Evolutionary conservation across 2,329 filamentous ascomycete species (phyloP).

Genomic region (Apiospora pterosperma): DNA sequence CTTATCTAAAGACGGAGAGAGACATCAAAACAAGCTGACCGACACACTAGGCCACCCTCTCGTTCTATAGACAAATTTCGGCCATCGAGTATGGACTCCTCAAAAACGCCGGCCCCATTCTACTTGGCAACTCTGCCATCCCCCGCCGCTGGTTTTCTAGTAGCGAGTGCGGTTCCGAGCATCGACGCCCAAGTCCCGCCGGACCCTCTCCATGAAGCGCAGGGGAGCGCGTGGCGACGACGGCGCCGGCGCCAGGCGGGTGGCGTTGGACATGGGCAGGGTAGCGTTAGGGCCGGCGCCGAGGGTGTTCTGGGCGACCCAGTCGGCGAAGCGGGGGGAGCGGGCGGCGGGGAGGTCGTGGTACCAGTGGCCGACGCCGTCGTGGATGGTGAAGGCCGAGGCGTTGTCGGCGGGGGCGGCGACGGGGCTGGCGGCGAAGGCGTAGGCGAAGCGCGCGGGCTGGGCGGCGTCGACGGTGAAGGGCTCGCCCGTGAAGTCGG

Average conservation of each 20-base stretch:
- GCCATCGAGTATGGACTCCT: too few relatives aligned
- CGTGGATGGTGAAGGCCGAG: constrained; percentile 39
- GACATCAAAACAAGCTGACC: too few relatives aligned
- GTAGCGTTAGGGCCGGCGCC: neutral
- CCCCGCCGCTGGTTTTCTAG: too few relatives aligned
- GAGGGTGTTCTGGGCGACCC: constrained; percentile 23
- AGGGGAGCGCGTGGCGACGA: neutral
- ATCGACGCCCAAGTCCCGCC: neutral
- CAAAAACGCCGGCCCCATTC: too few relatives aligned
- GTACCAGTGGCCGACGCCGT: constrained; percentile 37
- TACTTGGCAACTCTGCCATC: too few relatives aligned
- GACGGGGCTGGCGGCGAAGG: constrained; percentile 33
- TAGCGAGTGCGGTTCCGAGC: neutral
- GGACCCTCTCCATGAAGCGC: neutral
- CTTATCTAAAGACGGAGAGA: too few relatives aligned
- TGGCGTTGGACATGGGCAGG: neutral
- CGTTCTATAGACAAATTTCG: too few relatives aligned
- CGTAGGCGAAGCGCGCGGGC: constrained; percentile 37
- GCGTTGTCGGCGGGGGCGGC: constrained; percentile 32
- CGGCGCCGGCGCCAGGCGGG: neutral
- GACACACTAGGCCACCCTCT: too few relatives aligned
- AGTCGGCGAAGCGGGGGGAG: constrained; percentile 30
- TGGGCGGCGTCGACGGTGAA: constrained; percentile 33
- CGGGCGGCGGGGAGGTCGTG: constrained; percentile 32
- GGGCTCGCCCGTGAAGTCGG: constrained; percentile 35